Evolutionary conservation across 2,329 filamentous ascomycete species (phyloP).

Genomic region (Fusarium sacchari): DNA sequence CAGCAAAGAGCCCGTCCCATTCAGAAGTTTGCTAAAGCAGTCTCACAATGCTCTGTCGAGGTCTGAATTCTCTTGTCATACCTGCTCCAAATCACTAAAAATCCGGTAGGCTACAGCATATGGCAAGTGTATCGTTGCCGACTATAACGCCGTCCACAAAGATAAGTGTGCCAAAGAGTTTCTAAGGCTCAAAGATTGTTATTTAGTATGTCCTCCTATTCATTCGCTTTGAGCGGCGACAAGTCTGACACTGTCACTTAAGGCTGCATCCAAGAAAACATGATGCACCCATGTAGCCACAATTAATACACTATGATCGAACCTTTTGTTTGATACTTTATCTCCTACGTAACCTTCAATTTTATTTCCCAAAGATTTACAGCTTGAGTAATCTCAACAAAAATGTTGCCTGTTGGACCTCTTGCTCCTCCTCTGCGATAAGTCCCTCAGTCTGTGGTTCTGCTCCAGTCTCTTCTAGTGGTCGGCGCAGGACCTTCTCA

Average conservation of each 20-base stretch:
- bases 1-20: slow-evolving; percentile 56
- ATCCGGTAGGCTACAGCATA: slow-evolving; percentile 77
- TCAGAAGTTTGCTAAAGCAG: slow-evolving; percentile 64
- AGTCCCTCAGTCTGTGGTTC: slow-evolving; percentile 51
- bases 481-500: slow-evolving; percentile 80
- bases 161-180: slow-evolving; percentile 92
- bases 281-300: slow-evolving; percentile 12
- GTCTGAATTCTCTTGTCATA: slow-evolving; percentile 47
- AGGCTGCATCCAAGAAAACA: slow-evolving; percentile 45
- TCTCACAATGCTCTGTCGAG: slow-evolving; percentile 65
- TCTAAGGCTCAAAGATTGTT: slow-evolving; percentile 85
- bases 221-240: neutral
- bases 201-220: slow-evolving; percentile 69
- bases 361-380: slow-evolving; percentile 52
- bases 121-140: slow-evolving; percentile 88
- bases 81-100: neutral
- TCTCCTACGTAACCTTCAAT: slow-evolving; percentile 9
- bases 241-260: slow-evolving; percentile 5
- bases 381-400: slow-evolving; percentile 79
- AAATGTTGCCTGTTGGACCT: slow-evolving; percentile 85
- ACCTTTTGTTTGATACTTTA: slow-evolving; percentile 7
- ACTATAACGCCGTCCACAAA: slow-evolving; percentile 90
- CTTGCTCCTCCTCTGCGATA: slow-evolving; percentile 85
- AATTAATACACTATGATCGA: slow-evolving; percentile 14
- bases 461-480: slow-evolving; percentile 65